Evolutionary conservation across 2,329 filamentous ascomycete species (phyloP), one percentile per base, ranked within the genome.

Genomic region (Arthrobotrys musiformis): DNA sequence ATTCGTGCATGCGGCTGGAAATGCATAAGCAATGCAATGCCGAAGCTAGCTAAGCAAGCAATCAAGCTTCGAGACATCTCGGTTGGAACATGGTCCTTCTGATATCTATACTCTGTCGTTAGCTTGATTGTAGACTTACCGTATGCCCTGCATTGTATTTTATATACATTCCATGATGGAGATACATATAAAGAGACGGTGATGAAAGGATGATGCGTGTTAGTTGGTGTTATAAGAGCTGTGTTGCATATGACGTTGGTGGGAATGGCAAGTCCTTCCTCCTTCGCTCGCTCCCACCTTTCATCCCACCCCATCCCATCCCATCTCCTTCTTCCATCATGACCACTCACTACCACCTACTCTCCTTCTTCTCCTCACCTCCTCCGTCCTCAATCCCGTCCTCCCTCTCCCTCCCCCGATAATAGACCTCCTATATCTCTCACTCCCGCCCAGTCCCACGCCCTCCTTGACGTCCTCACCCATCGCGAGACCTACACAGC

Each of bases 381-480:
- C 35, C 22, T 63, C 19, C 68, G n/a, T 42, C 11, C 13, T 13
- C 30, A 33, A 48, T 56, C 48, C 48, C n/a, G 9, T 24, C 40
- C 17, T 26, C 19, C 63, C 5, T 33, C 30, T 4, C 80, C 79
- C 22, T 42, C 22, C 26, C 42, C 35, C n/a, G 13, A 26, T 58
- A 24, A 40, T 26, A 28, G 48, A 33, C 63, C 88, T 48, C 28
- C 58, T 26, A 61, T 50, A 62, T 22, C 82, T 24, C 75, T 85
- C 42, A 83, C 81, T 6, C 69, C 83, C 7, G 64, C 81, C 17
- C 88, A 89, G 79, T 83, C 86, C 6, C 84, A 84, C 60, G 87
- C 88, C 13, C 85, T 90, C 15, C 86, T 90, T 79, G 87, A 90
- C 80, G 88, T 90, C 62, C 85, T 90, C 67, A 87, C 87, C 33